These are phyloP conservation scores for Mycena sanguinolenta DNA, from an alignment of 768 basidiomycete species.

Conservation along the genomic window DNA sequence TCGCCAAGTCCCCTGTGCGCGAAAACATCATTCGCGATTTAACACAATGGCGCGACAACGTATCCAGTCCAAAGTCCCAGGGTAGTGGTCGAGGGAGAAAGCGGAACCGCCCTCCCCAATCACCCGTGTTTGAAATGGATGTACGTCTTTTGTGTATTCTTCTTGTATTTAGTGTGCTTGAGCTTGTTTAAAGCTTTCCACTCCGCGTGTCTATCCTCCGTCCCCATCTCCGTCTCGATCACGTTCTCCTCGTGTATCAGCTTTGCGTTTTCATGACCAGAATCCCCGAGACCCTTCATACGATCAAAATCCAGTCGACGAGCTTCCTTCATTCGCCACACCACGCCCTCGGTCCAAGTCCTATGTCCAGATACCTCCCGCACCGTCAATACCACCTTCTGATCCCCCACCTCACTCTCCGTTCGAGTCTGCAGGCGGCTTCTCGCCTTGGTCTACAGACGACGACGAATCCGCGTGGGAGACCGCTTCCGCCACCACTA, in stretches of 20 bases:
- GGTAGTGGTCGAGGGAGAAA: constrained; percentile 68
- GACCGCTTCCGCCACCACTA: constrained; percentile 73
- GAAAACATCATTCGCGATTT: constrained; percentile 63
- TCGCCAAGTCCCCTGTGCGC: constrained; percentile 54
- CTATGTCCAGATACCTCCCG: constrained; percentile 27
- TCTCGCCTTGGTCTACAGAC: constrained; percentile 81
- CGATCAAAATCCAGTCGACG: constrained; percentile 57
- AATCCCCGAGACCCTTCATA: constrained; percentile 30
- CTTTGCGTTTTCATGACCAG: constrained; percentile 44
- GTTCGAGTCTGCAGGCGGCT: constrained; percentile 48
- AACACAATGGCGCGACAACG: constrained; percentile 70
- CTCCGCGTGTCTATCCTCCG: constrained; percentile 64
- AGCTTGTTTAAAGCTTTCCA: constrained; percentile 45
- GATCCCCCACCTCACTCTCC: constrained; percentile 48
- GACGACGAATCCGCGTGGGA: constrained; percentile 87
- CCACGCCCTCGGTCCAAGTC: constrained; percentile 41
- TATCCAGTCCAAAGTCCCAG: constrained; percentile 46
- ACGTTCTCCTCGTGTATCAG: constrained; percentile 51
- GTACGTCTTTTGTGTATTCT: constrained; percentile 45
- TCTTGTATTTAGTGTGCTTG: constrained; percentile 42
- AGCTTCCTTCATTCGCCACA: constrained; percentile 45
- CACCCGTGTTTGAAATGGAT: constrained; percentile 49
- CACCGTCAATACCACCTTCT: constrained; percentile 4
- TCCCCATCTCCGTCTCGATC: constrained; percentile 69
- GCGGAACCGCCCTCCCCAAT: constrained; percentile 66